Base-by-base conservation (phyloP, 257 asterid genomes). In the Leonotis leonurus region DNA sequence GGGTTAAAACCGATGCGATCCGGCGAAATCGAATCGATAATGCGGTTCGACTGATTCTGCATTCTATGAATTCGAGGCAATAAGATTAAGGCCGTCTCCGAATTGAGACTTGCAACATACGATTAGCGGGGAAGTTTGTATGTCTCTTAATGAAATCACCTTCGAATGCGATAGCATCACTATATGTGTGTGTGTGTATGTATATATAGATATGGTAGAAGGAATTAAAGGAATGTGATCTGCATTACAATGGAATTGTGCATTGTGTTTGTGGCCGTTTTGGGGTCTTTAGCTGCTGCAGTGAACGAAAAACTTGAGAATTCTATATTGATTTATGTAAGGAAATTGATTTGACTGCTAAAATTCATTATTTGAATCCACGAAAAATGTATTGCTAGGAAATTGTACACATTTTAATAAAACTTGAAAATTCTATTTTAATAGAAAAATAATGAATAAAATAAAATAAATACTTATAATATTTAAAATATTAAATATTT, bases 261-360 rank as follows among this genome's bases (percentile, higher is more conserved):
- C 18, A 37, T 22, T 65, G 43, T 55, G 62, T 37, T 58, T 37
- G n/a, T 41, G 75, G 81, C 73, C 73, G 75, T 57, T 68, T n/a
- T 62, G 45, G 67, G 44, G 22, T 62, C 17, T 66, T 49, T 41
- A 30, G 30, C 7, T 41, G 45, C 48, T 49, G 32, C 30, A 44
- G 44, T 50, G 27, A 20, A 48, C 20, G 72, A 43, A 64, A 66
- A 48, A 68, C 53, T 41, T 29, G 68, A 59, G 52, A 63, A 63
- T 11, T 3, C 13, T 14, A n/a, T 8, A 60, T 70, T 70, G 14
- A 64, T n/a, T 49, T 66, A 1, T 26, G 16, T 30, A 3, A 16
- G 22, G 22, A 32, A 44, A 56, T 8, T 26, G 33, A 46, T 6
- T 62, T 52, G 58, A 27, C 27, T 52, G 7, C 18, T 6, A 25